Conservation (phyloP, 805 yeast species). For the Barnettozyma vustinii region DNA sequence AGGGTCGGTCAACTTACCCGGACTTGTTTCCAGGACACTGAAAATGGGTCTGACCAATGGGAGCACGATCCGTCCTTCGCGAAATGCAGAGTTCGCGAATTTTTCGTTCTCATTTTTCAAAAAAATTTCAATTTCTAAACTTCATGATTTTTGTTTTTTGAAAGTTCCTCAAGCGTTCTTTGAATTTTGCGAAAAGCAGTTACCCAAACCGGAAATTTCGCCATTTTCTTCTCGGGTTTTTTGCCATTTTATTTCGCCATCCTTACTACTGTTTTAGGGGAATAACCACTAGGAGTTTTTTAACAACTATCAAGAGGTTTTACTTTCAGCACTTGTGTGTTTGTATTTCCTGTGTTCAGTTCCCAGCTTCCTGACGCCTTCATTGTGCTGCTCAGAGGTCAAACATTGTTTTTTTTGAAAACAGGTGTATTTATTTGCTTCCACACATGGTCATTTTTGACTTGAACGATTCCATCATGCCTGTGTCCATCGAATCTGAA, state of each 20-base stretch:
- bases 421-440: background rate
- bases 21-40: background rate
- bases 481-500: conserved; percentile 1
- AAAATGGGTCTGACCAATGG: background rate
- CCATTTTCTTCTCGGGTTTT: background rate
- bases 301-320: background rate
- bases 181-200: conserved; percentile 4
- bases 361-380: conserved; percentile 24
- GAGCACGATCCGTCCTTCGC: background rate
- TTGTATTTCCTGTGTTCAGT: background rate
- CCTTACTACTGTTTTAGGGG: conserved; percentile 1
- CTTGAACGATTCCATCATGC: background rate
- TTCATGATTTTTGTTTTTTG: conserved; percentile 3
- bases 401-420: conserved; percentile 1
- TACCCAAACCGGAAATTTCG: conserved; percentile 1
- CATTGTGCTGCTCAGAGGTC: conserved; percentile 25
- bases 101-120: background rate
- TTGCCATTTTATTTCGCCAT: conserved; percentile 1
- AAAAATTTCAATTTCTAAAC: background rate
- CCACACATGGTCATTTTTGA: background rate
- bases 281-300: background rate
- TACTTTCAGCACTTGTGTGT: background rate
- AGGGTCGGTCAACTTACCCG: background rate
- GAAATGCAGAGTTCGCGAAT: background rate
- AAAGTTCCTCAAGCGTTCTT: background rate